Base-by-base conservation (phyloP, 2,329 filamentous ascomycete species). In the Exutisphaerella laricina region DNA sequence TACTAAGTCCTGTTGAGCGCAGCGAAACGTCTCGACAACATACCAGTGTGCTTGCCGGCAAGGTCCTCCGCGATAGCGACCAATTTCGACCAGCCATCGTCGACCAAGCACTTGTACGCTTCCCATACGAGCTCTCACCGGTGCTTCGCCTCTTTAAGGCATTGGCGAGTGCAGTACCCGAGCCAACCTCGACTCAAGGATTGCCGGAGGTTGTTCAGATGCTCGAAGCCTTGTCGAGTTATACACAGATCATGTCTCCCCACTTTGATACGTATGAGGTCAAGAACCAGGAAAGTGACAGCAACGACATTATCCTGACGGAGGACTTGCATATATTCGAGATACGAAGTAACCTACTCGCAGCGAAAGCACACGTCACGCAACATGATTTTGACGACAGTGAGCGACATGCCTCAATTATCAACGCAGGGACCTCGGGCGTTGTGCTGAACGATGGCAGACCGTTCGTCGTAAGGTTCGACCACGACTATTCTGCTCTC, bases 271-370 rank as follows among this genome's bases (percentile, higher is more conserved):
- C 77, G 25, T 96, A 94, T 55, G 78, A 82, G 48, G 79, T 89
- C 9, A 80, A 84, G 28, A 80, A 85, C 40, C 89, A 96, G 65
- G 87, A 95, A 51, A 85, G 92, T 46, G 89, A 92, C 53, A 80
- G 79, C 18, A 92, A 94, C 55, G 79, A 79, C 13, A 85, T 96
- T 47, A 74, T 78, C 47, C 75, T 96, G 3, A 69, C 74, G 1
- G 70, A 74, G 32, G 74, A 81, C 39, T 67, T 89, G 5, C 72
- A 79, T 1, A 71, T 89, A 2, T 84, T 90, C 60, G 71, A 35
- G 17, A 5, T 8, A 23, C 17, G 33, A 8, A 23, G 14, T n/a
- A 20, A 23, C 8, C 9, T 35, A 4, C 20, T 20, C 8, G 4
- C 8, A 6, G n/a, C 33, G 20, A n/a, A 4, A 13, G 3, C 33